Percentiles rank a stretch among this genome's conserved stretches.
These are phyloP conservation scores for Purpureocillium takamizusanense DNA, from an alignment of 2,329 filamentous ascomycete genomes.

Conservation along the genomic window DNA sequence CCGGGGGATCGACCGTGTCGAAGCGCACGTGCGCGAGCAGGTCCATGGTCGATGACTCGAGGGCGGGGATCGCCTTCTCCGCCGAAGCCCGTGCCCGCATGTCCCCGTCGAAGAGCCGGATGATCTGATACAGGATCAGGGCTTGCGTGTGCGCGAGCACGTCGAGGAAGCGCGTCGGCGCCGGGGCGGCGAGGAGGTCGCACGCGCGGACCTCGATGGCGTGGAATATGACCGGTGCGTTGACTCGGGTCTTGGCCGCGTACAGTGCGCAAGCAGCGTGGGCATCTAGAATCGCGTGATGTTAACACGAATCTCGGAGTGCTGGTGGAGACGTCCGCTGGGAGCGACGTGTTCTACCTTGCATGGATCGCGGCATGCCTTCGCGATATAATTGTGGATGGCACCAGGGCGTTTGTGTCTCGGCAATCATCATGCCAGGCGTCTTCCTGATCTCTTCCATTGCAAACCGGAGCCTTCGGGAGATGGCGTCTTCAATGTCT, in stretches of 20 bases:
- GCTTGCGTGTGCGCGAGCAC: slow-evolving; percentile 35
- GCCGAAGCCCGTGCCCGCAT: slow-evolving; percentile 30
- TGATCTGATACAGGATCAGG: slow-evolving; percentile 38
- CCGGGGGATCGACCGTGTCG: slow-evolving; percentile 9
- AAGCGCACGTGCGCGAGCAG: slow-evolving; percentile 24
- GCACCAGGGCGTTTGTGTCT: slow-evolving; percentile 43
- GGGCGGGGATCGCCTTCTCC: slow-evolving; percentile 20
- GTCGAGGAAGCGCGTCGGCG: slow-evolving; percentile 16
- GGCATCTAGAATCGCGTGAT: slow-evolving; percentile 28
- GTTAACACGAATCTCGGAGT: not conserved
- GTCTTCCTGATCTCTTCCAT: slow-evolving; percentile 44
- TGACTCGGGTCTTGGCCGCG: slow-evolving; percentile 36
- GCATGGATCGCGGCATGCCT: slow-evolving; percentile 39
- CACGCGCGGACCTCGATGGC: slow-evolving; percentile 35
- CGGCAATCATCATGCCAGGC: slow-evolving; percentile 35
- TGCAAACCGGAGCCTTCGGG: slow-evolving; percentile 28
- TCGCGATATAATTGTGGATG: slow-evolving; percentile 42
- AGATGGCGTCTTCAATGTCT: slow-evolving; percentile 13
- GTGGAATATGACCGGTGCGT: slow-evolving; percentile 37
- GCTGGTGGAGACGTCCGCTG: not conserved
- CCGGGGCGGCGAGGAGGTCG: slow-evolving; percentile 29
- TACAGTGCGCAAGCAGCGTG: slow-evolving; percentile 44
- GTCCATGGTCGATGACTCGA: slow-evolving; percentile 23
- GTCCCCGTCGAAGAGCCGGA: slow-evolving; percentile 41
- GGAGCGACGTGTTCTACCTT: slow-evolving; percentile 25